These are phyloP conservation scores for Trifolium pratense DNA, from an alignment of 306 rosid species.

Conservation along the genomic window DNA sequence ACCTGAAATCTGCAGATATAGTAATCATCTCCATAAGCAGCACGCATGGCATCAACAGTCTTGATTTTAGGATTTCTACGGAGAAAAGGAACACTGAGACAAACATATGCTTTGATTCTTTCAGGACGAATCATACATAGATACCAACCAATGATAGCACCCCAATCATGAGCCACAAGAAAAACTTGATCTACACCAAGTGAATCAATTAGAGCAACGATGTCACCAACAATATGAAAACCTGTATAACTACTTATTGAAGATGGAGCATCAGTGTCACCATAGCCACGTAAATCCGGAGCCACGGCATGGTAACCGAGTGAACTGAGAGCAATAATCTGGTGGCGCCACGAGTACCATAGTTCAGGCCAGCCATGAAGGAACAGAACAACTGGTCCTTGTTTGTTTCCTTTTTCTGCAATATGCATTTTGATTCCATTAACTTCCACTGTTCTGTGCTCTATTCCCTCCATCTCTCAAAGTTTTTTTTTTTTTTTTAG, in stretches of 20 bases:
- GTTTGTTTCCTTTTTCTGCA: slow-evolving; percentile 47
- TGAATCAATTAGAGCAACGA: slow-evolving; percentile 23
- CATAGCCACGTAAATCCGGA: slow-evolving; percentile 46
- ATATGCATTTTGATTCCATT: slow-evolving; percentile 56
- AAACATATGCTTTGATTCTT: slow-evolving; percentile 42
- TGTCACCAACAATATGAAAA: slow-evolving; percentile 40
- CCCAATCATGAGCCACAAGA: slow-evolving; percentile 52
- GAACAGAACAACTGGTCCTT: slow-evolving; percentile 44
- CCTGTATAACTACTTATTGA: slow-evolving; percentile 8
- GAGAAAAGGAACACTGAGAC: slow-evolving; percentile 15
- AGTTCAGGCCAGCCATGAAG: slow-evolving; percentile 54
- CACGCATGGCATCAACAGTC: slow-evolving; percentile 6
- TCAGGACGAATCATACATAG: slow-evolving; percentile 46
- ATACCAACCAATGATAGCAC: slow-evolving; percentile 43
- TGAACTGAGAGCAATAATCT: slow-evolving; percentile 39
- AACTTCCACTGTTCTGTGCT: slow-evolving; percentile 41
- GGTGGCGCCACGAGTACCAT: slow-evolving; percentile 54
- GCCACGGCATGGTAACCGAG: slow-evolving; percentile 41
- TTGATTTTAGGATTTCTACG: slow-evolving; percentile 2
- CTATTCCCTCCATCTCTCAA: slow-evolving; percentile 41
- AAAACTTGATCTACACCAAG: slow-evolving; percentile 38
- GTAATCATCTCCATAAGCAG: slow-evolving; percentile 43
- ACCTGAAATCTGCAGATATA: slow-evolving; percentile 53
- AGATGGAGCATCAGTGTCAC: slow-evolving; percentile 41
- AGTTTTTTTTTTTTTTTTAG: neutral